Evolutionary conservation across 108 stramenopile genomes (phyloP), one percentile per base, ranked within the genome.

Genomic region (Skeletonema grethae): DNA sequence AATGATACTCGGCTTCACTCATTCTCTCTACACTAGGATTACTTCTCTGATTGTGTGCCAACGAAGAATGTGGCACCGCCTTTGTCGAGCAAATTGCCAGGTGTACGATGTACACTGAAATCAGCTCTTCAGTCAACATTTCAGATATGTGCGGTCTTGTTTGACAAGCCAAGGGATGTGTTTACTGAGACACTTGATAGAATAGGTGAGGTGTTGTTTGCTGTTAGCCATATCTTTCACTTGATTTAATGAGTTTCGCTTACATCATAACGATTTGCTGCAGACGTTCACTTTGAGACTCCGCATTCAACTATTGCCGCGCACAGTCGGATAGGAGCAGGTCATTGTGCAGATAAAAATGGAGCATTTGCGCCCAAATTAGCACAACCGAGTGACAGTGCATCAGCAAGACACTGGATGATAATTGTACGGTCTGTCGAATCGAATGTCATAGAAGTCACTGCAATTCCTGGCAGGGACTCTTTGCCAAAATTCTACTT

Each of bases 401-500:
- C 63, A 15, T 57, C 31, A 20, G 59, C 83, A 36, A 72, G 82
- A 30, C 85, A 85, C 46, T 91, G 90, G 90, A 63, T 79, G 61
- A 39, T 91, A 28, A 65, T 82, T 61, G 87, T 84, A 9, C 68
- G 74, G 35, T 74, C 80, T 45, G 45, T 41, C 9, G 58, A 28
- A 58, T 50, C 29, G 11, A 38, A 75, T 43, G 65, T 18, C 3
- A 57, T 91, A 7, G 82, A 88, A 65, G 34, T 91, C 18, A 79
- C 68, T 76, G 79, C 75, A n/a, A 69, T 89, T 63, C 90, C 90
- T 12, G 55, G 77, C 18, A 36, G n/a, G n/a, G n/a, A 28, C 32
- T 56, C 11, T 67, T 35, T 43, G 48, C 13, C 59, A 39, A 24
- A 41, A 20, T 82, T 84, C 34, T 89, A 74, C 67, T 76, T 84